Evolutionary conservation across 345 rosid species (phyloP).

Genomic region (Euphorbia pulcherrima): DNA sequence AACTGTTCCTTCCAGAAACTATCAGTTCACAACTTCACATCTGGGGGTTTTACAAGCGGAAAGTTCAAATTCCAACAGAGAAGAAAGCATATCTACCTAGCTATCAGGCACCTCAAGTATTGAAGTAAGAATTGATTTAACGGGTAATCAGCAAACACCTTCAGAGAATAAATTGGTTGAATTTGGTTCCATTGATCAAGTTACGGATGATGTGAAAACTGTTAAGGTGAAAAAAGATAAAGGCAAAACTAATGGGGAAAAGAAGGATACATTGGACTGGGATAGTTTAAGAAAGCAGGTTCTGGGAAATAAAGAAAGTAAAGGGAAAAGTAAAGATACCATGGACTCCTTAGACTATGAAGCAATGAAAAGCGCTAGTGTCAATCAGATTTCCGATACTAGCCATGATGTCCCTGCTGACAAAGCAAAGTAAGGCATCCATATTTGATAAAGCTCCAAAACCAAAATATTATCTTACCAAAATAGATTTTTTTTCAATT

Average conservation of each 20-base stretch:
- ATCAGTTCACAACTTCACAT: conserved; percentile 26
- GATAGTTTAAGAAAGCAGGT: conserved; percentile 63
- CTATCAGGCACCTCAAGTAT: conserved; percentile 39
- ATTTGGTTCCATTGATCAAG: conserved; percentile 36
- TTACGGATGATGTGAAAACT: no score
- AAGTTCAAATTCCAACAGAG: conserved; percentile 31
- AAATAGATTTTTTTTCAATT: no score
- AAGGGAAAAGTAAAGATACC: conserved; percentile 47
- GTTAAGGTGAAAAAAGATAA: conserved; percentile 51
- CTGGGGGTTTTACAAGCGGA: conserved; percentile 35
- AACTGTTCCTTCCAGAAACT: conserved; percentile 27
- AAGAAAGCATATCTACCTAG: conserved; percentile 46
- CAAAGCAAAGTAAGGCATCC: conserved; percentile 59
- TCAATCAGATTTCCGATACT: conserved; percentile 49
- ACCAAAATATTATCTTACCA: no score
- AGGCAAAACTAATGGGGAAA: conserved; percentile 29
- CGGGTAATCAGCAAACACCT: conserved; percentile 21
- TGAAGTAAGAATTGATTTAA: conserved; percentile 28
- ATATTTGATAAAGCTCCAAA: conserved; percentile 6
- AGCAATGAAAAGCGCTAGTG: conserved; percentile 59
- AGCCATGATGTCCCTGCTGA: conserved; percentile 71
- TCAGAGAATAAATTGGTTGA: conserved; percentile 27
- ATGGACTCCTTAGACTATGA: conserved; percentile 84
- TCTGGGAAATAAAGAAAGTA: conserved; percentile 30
- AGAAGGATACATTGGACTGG: conserved; percentile 61